Conservation (phyloP, 345 rosid species). For the Capsella bursapastoris region DNA sequence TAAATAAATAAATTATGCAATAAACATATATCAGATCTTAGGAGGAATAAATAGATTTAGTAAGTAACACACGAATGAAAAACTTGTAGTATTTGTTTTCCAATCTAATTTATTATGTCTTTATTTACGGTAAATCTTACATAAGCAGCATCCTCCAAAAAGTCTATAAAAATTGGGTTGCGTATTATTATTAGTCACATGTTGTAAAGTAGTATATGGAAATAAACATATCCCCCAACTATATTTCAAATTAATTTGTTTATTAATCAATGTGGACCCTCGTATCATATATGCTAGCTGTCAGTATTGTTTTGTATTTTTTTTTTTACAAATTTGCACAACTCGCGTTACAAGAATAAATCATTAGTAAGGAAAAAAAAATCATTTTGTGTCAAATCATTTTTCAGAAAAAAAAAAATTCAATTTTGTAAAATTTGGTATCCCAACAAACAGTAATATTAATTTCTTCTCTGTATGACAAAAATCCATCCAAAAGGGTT, state of each 20-base stretch:
- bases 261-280: slow-evolving; percentile 26
- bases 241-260: slow-evolving; percentile 5
- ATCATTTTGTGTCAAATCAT: too few relatives aligned
- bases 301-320: slow-evolving; percentile 6
- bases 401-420: too few relatives aligned
- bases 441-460: not conserved
- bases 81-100: not conserved
- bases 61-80: slow-evolving; percentile 17
- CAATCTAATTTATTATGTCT: not conserved
- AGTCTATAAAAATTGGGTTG: not conserved
- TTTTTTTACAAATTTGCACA: slow-evolving; percentile 6
- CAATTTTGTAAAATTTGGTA: too few relatives aligned
- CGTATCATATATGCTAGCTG: slow-evolving; percentile 27
- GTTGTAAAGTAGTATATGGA: slow-evolving; percentile 11
- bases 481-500: not conserved
- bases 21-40: slow-evolving; percentile 3
- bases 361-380: too few relatives aligned
- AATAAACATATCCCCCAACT: slow-evolving; percentile 1
- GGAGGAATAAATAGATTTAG: not conserved
- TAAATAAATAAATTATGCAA: not conserved
- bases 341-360: not conserved
- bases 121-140: slow-evolving; percentile 36
- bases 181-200: slow-evolving; percentile 18
- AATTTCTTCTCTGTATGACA: not conserved
- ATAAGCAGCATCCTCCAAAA: slow-evolving; percentile 30